These are phyloP conservation scores for Lindgomyces ingoldianus DNA, from an alignment of 495 filamentous ascomycete species.

Conservation along the genomic window DNA sequence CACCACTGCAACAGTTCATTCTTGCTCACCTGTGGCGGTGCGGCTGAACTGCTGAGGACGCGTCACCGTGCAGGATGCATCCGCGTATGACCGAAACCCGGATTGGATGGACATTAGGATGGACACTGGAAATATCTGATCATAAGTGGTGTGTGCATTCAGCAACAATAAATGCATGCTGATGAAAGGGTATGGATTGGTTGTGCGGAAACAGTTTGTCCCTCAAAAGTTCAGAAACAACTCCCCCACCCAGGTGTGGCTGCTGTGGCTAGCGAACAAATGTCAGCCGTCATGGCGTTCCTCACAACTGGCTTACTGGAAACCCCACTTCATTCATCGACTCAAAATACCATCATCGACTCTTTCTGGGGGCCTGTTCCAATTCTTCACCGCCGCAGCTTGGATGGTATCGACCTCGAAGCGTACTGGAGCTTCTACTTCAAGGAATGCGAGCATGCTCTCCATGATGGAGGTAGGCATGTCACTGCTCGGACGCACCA, in stretches of 20 bases:
- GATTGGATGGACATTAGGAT: no score
- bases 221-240: no score
- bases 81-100: no score
- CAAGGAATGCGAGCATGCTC: slow-evolving; percentile 5
- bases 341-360: slow-evolving; percentile 6
- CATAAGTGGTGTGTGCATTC: no score
- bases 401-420: background rate
- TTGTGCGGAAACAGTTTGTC: no score
- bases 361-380: background rate
- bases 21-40: no score
- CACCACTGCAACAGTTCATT: no score
- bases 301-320: background rate
- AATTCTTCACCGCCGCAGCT: background rate
- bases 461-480: slow-evolving; percentile 19
- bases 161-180: no score
- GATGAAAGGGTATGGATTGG: no score
- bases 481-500: slow-evolving; percentile 9
- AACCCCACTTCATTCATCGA: background rate
- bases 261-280: no score
- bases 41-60: background rate
- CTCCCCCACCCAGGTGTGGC: no score
- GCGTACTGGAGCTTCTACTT: slow-evolving; percentile 17
- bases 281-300: background rate
- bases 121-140: no score
- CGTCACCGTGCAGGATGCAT: slow-evolving; percentile 1